phyloP scores from a whole-genome alignment of 2,329 filamentous ascomycete species.

The Ophiostoma populinum region DNA sequence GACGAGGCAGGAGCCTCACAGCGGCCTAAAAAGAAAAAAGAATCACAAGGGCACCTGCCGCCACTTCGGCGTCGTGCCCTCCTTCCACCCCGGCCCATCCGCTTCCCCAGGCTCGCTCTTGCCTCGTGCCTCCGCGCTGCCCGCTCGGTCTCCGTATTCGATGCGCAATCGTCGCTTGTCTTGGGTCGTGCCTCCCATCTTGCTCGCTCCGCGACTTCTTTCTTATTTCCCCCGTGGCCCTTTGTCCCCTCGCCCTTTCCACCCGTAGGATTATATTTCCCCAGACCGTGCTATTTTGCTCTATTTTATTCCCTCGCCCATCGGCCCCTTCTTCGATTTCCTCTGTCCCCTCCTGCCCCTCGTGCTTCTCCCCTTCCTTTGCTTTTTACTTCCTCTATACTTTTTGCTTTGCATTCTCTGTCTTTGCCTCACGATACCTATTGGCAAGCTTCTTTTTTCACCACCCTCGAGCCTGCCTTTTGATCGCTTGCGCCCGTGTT shows the following conservation, averaged over 20 bases:
- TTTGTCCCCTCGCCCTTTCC: conserved; percentile 1
- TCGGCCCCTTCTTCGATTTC: background rate
- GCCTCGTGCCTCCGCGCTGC: conserved; percentile 1
- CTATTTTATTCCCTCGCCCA: too few species aligned
- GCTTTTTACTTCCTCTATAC: background rate
- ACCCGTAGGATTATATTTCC: background rate
- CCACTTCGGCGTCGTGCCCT: background rate
- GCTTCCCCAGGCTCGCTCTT: background rate
- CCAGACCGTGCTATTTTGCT: background rate
- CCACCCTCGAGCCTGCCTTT: too few species aligned
- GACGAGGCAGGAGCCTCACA: background rate
- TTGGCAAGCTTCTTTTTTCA: too few species aligned
- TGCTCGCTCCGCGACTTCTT: background rate
- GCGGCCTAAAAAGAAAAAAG: too few species aligned
- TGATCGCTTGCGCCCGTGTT: too few species aligned
- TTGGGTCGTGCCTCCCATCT: background rate
- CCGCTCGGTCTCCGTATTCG: background rate
- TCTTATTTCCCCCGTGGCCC: background rate
- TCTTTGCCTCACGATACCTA: too few species aligned
- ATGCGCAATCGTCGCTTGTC: background rate
- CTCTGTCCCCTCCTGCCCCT: background rate
- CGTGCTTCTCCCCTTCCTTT: background rate
- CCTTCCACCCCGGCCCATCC: background rate
- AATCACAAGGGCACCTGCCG: background rate
- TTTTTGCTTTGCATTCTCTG: too few species aligned